Conservation (phyloP, 768 basidiomycete genomes). For the Kwoniella europaea region DNA sequence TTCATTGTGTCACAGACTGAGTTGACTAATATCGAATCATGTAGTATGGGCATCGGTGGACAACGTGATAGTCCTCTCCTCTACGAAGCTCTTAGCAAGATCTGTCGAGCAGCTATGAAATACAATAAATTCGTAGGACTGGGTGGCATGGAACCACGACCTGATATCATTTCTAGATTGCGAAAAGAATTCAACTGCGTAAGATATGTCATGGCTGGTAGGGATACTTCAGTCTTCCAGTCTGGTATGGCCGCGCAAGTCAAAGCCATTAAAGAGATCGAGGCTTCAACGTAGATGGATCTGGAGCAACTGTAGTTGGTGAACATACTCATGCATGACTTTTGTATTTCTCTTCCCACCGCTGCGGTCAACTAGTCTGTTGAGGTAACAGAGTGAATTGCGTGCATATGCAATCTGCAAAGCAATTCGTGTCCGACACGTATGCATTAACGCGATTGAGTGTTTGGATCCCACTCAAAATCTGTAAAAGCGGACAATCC, state of each 20-base stretch:
- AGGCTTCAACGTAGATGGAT: not conserved
- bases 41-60: conserved; percentile 22
- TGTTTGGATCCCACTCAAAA: not conserved
- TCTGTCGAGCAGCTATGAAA: conserved; percentile 19
- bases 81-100: conserved; percentile 21
- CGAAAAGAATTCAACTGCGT: not conserved
- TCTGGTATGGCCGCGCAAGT: not conserved
- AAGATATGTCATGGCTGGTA: not conserved
- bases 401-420: no score
- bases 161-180: conserved; percentile 20
- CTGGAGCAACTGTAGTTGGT: not conserved
- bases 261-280: not conserved
- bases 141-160: conserved; percentile 25
- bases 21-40: no score
- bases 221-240: not conserved
- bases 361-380: no score
- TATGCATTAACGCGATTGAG: not conserved
- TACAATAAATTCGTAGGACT: conserved; percentile 18
- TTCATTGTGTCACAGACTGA: not conserved
- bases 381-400: no score
- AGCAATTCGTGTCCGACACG: no score
- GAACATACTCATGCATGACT: not conserved
- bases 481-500: not conserved
- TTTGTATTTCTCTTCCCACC: no score
- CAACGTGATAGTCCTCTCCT: conserved; percentile 19